phyloP scores from a whole-genome alignment of 371 early-diverging fungal species.

The Basidiobolus heterosporus region DNA sequence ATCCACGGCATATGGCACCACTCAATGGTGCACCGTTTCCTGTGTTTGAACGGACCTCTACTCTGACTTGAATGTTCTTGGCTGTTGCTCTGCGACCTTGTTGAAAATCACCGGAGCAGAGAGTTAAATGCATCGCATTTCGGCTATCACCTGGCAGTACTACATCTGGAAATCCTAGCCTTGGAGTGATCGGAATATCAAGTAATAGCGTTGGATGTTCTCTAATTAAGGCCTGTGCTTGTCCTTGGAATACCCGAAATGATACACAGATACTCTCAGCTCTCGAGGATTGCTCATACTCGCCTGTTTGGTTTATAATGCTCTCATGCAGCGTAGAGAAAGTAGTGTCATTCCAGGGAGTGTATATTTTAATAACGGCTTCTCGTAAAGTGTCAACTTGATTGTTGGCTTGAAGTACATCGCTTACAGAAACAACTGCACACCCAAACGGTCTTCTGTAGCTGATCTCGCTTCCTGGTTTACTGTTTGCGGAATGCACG shows the following conservation, averaged over 20 bases:
- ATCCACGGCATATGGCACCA: slow-evolving; percentile 30
- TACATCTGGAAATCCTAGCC: slow-evolving; percentile 48
- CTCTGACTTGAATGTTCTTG: slow-evolving; percentile 38
- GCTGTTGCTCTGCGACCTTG: slow-evolving; percentile 21
- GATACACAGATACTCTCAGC: slow-evolving; percentile 35
- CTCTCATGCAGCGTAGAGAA: slow-evolving; percentile 37
- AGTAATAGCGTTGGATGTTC: slow-evolving; percentile 26
- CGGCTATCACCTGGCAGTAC: slow-evolving; percentile 38
- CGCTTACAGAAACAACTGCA: slow-evolving; percentile 33
- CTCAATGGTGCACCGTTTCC: slow-evolving; percentile 32
- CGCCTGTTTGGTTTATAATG: slow-evolving; percentile 26
- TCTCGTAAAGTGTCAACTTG: slow-evolving; percentile 13
- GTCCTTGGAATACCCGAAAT: slow-evolving; percentile 27
- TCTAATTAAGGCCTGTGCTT: slow-evolving; percentile 22
- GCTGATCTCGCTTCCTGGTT: slow-evolving; percentile 2
- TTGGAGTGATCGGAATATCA: slow-evolving; percentile 24
- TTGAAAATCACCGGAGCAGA: slow-evolving; percentile 40
- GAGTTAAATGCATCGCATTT: slow-evolving; percentile 45
- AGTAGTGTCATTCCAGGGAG: slow-evolving; percentile 27
- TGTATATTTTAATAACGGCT: slow-evolving; percentile 36
- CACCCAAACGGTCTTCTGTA: slow-evolving; percentile 46
- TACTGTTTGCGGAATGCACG: background rate
- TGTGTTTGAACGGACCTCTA: slow-evolving; percentile 33
- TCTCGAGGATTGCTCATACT: slow-evolving; percentile 23
- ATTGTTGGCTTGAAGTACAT: slow-evolving; percentile 13